Conservation (phyloP, 75 land plant species). For the Cryptomeria japonica region DNA sequence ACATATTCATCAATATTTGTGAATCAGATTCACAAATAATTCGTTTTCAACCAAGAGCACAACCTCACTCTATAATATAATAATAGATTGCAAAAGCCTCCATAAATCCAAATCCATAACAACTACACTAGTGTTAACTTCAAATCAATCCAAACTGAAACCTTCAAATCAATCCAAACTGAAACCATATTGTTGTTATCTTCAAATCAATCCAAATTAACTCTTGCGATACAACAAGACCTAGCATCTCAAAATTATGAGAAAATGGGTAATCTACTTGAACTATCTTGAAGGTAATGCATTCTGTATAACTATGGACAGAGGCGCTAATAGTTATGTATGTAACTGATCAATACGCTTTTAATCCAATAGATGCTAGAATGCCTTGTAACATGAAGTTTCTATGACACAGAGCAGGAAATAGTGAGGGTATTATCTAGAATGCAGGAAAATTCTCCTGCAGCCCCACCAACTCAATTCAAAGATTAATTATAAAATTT, state of each 20-base stretch:
- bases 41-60: too few species aligned
- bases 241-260: background rate
- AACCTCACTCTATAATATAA: too few species aligned
- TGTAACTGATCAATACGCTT: background rate
- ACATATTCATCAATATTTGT: too few species aligned
- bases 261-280: background rate
- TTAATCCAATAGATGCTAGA: background rate
- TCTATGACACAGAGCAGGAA: too few species aligned
- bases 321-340: background rate
- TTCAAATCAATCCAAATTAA: background rate
- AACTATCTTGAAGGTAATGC: background rate
- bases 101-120: too few species aligned
- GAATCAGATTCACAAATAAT: too few species aligned
- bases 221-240: background rate
- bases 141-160: background rate
- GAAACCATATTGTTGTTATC: too few species aligned
- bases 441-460: too few species aligned
- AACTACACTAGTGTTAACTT: background rate
- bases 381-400: background rate
- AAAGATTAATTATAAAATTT: too few species aligned
- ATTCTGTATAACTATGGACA: background rate
- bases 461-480: too few species aligned
- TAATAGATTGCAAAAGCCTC: too few species aligned
- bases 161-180: background rate
- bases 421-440: too few species aligned